A percentile compares a stretch with the other conserved stretches of the same genome.
Conservation (phyloP, 129 eudicot species). For the Oenanthe sinensis region DNA sequence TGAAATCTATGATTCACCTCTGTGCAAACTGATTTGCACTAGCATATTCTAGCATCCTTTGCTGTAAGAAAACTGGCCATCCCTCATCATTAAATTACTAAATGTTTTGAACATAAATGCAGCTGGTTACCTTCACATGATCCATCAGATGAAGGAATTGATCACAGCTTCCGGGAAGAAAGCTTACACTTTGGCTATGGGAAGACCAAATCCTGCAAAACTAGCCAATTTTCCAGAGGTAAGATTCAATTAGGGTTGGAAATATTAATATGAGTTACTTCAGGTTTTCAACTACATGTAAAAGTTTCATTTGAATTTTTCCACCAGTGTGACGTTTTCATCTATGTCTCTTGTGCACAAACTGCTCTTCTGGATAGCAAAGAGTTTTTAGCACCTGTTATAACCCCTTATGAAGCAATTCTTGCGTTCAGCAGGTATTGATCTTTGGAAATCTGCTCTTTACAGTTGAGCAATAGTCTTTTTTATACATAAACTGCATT, state of each 20-base stretch:
- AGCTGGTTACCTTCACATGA: constrained; percentile 91
- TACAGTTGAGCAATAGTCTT: background rate
- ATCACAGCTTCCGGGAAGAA: constrained; percentile 75
- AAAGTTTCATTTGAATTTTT: background rate
- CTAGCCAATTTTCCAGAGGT: constrained; percentile 98
- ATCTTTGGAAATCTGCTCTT: background rate
- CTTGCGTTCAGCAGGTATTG: constrained; percentile 79
- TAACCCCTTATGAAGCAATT: constrained; percentile 91
- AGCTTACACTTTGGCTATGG: constrained; percentile 85
- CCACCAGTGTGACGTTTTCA: constrained; percentile 87
- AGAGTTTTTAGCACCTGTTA: constrained; percentile 91
- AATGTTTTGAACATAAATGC: constrained; percentile 26
- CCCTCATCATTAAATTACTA: background rate
- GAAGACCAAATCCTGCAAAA: constrained; percentile 94
- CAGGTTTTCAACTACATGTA: background rate
- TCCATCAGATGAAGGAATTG: constrained; percentile 79
- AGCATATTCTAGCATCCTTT: background rate
- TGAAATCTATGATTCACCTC: background rate
- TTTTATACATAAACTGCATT: background rate
- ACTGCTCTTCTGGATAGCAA: constrained; percentile 97
- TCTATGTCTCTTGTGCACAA: constrained; percentile 90
- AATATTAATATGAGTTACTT: background rate
- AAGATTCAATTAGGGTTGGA: constrained; percentile 9
- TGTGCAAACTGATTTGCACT: background rate
- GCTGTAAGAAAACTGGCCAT: background rate